Evolutionary conservation across 768 basidiomycete genomes (phyloP).

Genomic region (Nidula microcarpa): DNA sequence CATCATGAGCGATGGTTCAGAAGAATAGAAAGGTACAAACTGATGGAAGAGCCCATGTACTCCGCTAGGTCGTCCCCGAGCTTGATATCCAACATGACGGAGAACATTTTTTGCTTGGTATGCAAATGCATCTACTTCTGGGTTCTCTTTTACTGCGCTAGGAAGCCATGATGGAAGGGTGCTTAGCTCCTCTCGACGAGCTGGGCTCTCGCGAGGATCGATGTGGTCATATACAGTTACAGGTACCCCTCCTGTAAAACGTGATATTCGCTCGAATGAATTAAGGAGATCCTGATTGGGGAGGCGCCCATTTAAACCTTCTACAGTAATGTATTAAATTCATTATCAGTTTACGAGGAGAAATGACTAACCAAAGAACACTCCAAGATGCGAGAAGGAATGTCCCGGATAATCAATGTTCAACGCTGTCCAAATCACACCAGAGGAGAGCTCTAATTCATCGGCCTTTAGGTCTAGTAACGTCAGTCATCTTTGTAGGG

Average conservation of each 20-base stretch:
- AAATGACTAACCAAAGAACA: slow-evolving; percentile 76
- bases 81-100: slow-evolving; percentile 71
- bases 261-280: slow-evolving; percentile 69
- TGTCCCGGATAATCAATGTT: slow-evolving; percentile 96
- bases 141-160: slow-evolving; percentile 32
- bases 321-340: slow-evolving; percentile 32
- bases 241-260: slow-evolving; percentile 71
- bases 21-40: slow-evolving; percentile 33
- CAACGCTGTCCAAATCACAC: slow-evolving; percentile 93
- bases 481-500: not conserved
- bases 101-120: slow-evolving; percentile 64
- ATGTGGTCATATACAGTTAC: slow-evolving; percentile 79
- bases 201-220: slow-evolving; percentile 23
- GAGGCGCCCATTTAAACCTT: slow-evolving; percentile 91
- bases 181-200: too few species aligned
- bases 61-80: slow-evolving; percentile 78
- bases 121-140: slow-evolving; percentile 46
- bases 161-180: slow-evolving; percentile 38
- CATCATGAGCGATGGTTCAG: slow-evolving; percentile 1
- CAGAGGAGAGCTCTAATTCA: slow-evolving; percentile 62
- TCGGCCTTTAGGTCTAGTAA: slow-evolving; percentile 63
- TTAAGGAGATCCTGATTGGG: slow-evolving; percentile 97
- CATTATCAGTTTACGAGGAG: not conserved
- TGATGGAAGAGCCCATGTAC: slow-evolving; percentile 88
- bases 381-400: slow-evolving; percentile 93